A percentile compares a stretch with the other conserved stretches of the same genome.
These are phyloP conservation scores for Talaromyces pinophilus DNA, from an alignment of 2,329 filamentous ascomycete species.

Conservation along the genomic window DNA sequence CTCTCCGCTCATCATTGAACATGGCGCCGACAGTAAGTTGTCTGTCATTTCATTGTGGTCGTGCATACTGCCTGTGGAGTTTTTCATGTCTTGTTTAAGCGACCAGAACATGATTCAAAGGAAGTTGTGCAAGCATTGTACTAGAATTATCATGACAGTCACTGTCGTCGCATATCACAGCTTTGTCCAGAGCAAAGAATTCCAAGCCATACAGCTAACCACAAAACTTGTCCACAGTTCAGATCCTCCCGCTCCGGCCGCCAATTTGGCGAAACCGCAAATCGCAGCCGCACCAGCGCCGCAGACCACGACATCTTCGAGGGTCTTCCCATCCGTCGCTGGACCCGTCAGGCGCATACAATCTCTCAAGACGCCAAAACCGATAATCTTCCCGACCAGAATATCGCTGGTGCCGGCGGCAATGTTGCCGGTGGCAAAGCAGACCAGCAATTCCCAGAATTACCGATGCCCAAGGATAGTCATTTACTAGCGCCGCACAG, in stretches of 20 bases:
- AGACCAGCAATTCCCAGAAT: conserved; percentile 60
- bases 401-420: conserved; percentile 28
- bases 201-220: neutral
- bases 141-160: neutral
- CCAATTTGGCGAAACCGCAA: conserved; percentile 55
- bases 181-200: neutral
- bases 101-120: neutral
- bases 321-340: conserved; percentile 88
- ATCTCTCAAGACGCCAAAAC: conserved; percentile 66
- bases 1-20: conserved; percentile 12
- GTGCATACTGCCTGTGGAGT: neutral
- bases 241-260: conserved; percentile 59
- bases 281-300: conserved; percentile 48
- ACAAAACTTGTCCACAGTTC: conserved; percentile 44
- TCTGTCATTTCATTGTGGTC: neutral
- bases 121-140: neutral
- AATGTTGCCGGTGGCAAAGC: conserved; percentile 25
- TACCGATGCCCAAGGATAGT: conserved; percentile 85
- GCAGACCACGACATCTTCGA: conserved; percentile 66
- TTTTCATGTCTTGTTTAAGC: neutral
- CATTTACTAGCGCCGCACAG: conserved; percentile 75
- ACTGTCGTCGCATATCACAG: neutral
- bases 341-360: conserved; percentile 71
- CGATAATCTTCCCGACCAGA: conserved; percentile 53
- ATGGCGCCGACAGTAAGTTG: conserved; percentile 26